A percentile compares a stretch with the other conserved stretches of the same genome.
phyloP scores from a whole-genome alignment of 2,329 filamentous ascomycete species.

The Laburnicola sp. region DNA sequence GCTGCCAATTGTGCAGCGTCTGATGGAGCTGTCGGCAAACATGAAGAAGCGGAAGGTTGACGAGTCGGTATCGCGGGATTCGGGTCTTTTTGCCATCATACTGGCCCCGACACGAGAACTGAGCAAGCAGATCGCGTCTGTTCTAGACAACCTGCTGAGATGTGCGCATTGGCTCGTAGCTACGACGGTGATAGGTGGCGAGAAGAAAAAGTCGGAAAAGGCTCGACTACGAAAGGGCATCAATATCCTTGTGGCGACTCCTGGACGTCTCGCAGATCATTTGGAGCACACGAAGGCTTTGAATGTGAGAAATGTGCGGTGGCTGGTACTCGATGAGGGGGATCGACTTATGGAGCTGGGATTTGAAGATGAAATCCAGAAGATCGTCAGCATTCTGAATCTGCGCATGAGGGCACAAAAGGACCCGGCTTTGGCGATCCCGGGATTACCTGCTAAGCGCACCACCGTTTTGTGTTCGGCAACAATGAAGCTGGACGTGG shows the following conservation, averaged over 20 bases:
- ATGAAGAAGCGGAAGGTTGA: slow-evolving; percentile 48
- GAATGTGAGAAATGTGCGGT: slow-evolving; percentile 84
- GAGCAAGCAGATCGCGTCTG: slow-evolving; percentile 88
- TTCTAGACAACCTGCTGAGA: slow-evolving; percentile 82
- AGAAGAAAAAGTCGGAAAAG: slow-evolving; percentile 82
- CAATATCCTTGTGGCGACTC: slow-evolving; percentile 94
- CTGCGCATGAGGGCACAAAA: slow-evolving; percentile 62
- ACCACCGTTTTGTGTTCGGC: slow-evolving; percentile 93
- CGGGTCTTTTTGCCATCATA: slow-evolving; percentile 91
- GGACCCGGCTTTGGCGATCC: slow-evolving; percentile 62
- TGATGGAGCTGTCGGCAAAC: slow-evolving; percentile 70
- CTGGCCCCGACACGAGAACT: slow-evolving; percentile 91
- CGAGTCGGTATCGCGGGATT: slow-evolving; percentile 71
- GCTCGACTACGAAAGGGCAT: slow-evolving; percentile 90
- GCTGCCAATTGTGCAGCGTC: slow-evolving; percentile 84
- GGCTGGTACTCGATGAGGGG: slow-evolving; percentile 93
- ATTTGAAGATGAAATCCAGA: slow-evolving; percentile 90
- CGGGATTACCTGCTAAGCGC: slow-evolving; percentile 71
- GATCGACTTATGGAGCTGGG: slow-evolving; percentile 98
- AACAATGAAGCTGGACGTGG: slow-evolving; percentile 97
- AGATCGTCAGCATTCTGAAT: slow-evolving; percentile 79
- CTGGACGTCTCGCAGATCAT: slow-evolving; percentile 88
- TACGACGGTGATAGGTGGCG: slow-evolving; percentile 76
- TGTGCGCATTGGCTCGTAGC: slow-evolving; percentile 93
- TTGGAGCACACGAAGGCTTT: slow-evolving; percentile 88